Conservation (phyloP, 371 early-diverging fungal genomes). For the Mucor saturninus region DNA sequence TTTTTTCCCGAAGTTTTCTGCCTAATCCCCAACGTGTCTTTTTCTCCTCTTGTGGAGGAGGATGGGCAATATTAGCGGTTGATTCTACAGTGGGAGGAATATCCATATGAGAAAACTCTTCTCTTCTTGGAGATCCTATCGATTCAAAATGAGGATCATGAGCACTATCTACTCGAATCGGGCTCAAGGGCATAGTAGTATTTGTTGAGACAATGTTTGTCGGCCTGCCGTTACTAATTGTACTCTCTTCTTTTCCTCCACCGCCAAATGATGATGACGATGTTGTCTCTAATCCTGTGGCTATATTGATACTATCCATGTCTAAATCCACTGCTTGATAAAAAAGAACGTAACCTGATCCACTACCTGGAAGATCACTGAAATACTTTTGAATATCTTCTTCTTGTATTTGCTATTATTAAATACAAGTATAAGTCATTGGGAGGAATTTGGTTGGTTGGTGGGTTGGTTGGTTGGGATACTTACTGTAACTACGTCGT, state of each 20-base stretch:
- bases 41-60: slow-evolving; percentile 31
- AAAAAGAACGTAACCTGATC: slow-evolving; percentile 85
- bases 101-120: slow-evolving; percentile 2
- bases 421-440: neutral
- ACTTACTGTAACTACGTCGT: slow-evolving; percentile 85
- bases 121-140: slow-evolving; percentile 1
- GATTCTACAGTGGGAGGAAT: slow-evolving; percentile 13
- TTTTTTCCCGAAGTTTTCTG: slow-evolving; percentile 26
- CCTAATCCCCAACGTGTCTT: slow-evolving; percentile 41
- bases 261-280: neutral
- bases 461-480: no score
- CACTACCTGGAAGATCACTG: slow-evolving; percentile 79
- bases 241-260: slow-evolving; percentile 10
- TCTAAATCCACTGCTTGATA: slow-evolving; percentile 68
- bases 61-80: neutral
- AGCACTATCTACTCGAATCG: slow-evolving; percentile 3
- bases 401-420: slow-evolving; percentile 68
- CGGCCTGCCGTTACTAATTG: slow-evolving; percentile 23
- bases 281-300: slow-evolving; percentile 11
- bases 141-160: slow-evolving; percentile 10
- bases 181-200: slow-evolving; percentile 11
- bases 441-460: neutral
- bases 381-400: slow-evolving; percentile 83
- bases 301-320: slow-evolving; percentile 44
- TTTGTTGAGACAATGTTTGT: slow-evolving; percentile 14